Conservation (phyloP, 768 basidiomycete genomes). For the Termitomyces bulborhizus region DNA sequence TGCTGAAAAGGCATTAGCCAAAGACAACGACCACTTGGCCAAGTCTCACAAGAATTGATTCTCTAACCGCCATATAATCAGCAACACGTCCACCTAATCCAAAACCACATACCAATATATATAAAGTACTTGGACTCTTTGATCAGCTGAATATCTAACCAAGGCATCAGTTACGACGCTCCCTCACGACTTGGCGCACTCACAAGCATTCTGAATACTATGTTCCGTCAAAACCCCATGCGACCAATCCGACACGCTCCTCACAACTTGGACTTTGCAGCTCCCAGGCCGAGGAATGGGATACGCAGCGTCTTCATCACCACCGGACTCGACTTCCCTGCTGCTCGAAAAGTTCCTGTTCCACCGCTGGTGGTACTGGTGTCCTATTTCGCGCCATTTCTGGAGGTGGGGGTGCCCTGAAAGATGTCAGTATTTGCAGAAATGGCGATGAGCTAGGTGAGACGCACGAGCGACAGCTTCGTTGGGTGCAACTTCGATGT, state of each 20-base stretch:
- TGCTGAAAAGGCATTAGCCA: constrained; percentile 26
- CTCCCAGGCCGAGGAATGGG: constrained; percentile 36
- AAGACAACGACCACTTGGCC: no score
- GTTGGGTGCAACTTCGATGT: constrained; percentile 51
- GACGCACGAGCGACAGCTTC: constrained; percentile 54
- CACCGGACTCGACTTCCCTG: constrained; percentile 13
- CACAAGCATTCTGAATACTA: constrained; percentile 92
- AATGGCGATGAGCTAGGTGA: background rate
- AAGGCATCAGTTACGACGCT: background rate
- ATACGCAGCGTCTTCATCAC: constrained; percentile 33
- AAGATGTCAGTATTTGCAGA: background rate
- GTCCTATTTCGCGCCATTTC: constrained; percentile 51
- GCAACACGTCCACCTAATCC: background rate
- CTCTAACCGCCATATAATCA: constrained; percentile 27
- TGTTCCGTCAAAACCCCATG: constrained; percentile 62
- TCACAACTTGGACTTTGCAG: constrained; percentile 73
- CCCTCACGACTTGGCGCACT: constrained; percentile 21
- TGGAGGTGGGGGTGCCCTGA: constrained; percentile 64
- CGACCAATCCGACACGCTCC: constrained; percentile 91
- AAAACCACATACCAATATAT: constrained; percentile 70
- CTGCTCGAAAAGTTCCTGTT: constrained; percentile 32
- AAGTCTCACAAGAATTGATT: constrained; percentile 77
- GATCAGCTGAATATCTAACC: constrained; percentile 71
- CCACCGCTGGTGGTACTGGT: constrained; percentile 59
- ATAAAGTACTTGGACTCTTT: constrained; percentile 82